Conservation (phyloP, 140 eudicot genomes). For the Oenanthe javanica region DNA sequence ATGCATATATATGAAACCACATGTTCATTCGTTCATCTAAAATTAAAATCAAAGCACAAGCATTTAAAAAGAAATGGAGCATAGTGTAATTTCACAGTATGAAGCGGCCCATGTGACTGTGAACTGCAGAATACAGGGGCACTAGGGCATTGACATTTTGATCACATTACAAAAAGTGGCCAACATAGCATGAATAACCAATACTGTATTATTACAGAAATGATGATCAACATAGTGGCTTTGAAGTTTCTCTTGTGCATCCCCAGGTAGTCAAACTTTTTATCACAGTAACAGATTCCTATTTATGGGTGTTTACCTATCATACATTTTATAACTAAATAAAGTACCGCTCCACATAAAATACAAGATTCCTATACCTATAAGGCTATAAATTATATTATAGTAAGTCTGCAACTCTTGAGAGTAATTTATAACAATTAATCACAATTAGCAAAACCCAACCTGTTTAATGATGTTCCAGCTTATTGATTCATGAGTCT, state of each 20-base stretch:
- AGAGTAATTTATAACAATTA: background rate
- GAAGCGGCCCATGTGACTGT: background rate
- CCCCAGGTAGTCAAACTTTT: background rate
- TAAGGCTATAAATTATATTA: background rate
- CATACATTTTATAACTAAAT: background rate
- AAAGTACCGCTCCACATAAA: background rate
- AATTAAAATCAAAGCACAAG: background rate
- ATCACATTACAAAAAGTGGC: background rate
- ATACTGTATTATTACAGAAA: background rate
- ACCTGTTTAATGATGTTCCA: background rate
- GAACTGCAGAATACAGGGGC: background rate
- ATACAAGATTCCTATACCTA: background rate
- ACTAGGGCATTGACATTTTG: background rate
- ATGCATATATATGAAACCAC: too few species aligned
- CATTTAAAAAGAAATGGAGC: background rate
- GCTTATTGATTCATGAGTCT: conserved; percentile 2
- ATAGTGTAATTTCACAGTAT: background rate
- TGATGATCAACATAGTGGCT: background rate
- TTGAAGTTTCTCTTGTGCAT: background rate
- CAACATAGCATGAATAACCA: background rate
- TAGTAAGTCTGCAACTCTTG: background rate
- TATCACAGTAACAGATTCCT: background rate
- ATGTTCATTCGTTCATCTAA: too few species aligned
- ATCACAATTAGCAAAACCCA: background rate
- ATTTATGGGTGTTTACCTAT: background rate